phyloP scores from a whole-genome alignment of 306 rosid genomes.

The Fragaria ananassa region DNA sequence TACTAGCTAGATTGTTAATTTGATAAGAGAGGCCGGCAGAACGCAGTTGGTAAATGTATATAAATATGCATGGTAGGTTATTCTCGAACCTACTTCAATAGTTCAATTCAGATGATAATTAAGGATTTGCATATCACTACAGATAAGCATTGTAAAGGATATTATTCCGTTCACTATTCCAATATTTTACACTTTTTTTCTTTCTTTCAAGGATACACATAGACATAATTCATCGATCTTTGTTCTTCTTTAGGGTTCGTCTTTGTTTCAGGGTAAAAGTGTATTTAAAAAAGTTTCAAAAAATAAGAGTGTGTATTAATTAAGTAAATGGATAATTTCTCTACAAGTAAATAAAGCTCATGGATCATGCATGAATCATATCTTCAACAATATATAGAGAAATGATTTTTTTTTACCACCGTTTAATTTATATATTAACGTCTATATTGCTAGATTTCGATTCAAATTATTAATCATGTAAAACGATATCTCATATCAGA shows the following conservation, averaged over 20 bases:
- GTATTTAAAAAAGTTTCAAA: no score
- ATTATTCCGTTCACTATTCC: constrained; percentile 3
- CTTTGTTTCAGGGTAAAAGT: no score
- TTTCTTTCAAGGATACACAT: neutral
- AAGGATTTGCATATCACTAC: constrained; percentile 2
- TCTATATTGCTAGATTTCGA: neutral
- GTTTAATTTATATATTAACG: neutral
- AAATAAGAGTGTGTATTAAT: no score
- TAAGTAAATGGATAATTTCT: no score
- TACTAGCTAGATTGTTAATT: neutral
- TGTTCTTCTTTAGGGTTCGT: no score
- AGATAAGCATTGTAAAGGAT: constrained; percentile 4
- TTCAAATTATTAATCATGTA: no score
- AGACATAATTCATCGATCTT: no score
- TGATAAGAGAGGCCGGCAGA: neutral
- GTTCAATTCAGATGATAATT: neutral
- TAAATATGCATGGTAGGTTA: neutral
- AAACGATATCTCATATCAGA: neutral
- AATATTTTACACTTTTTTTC: neutral
- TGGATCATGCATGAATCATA: neutral
- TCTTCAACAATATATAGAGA: neutral
- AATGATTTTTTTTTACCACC: neutral
- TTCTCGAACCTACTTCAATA: neutral
- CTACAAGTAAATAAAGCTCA: neutral
- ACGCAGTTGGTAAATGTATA: neutral